Evolutionary conservation across 495 filamentous ascomycete genomes (phyloP).

Genomic region (Hypoxylon crocopeplum): DNA sequence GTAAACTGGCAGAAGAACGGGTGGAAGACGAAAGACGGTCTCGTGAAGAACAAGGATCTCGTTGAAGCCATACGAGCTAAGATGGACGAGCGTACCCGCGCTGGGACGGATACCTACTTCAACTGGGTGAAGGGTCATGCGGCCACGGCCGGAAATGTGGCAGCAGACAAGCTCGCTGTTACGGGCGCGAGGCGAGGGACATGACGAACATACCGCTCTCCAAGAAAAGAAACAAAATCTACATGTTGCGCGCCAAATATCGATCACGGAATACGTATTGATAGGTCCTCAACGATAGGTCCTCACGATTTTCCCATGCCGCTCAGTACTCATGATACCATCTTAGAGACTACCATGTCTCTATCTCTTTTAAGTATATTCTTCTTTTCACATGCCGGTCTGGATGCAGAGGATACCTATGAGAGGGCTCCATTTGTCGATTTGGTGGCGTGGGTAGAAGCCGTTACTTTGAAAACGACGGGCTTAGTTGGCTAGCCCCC

Average conservation of each 20-base stretch:
- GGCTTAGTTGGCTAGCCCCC: not conserved
- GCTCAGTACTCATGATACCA: conserved; percentile 30
- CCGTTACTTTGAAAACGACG: not conserved
- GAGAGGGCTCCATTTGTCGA: not conserved
- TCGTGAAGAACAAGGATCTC: conserved; percentile 86
- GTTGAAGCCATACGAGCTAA: conserved; percentile 72
- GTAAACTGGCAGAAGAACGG: conserved; percentile 76
- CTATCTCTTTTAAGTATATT: not conserved
- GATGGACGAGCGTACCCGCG: conserved; percentile 71
- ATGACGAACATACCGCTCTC: conserved; percentile 5
- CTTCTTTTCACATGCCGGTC: not conserved
- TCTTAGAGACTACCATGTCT: conserved; percentile 3
- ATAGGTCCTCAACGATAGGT: conserved; percentile 1
- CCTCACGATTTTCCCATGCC: conserved; percentile 17
- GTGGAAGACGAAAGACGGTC: conserved; percentile 75
- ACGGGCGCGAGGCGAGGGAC: conserved; percentile 46
- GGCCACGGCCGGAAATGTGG: conserved; percentile 72
- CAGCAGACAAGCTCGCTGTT: conserved; percentile 82
- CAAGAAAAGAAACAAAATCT: conserved; percentile 4
- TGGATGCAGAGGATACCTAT: conserved; percentile 1
- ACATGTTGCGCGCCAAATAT: not conserved
- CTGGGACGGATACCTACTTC: conserved; percentile 70
- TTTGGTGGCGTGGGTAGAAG: not conserved
- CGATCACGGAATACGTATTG: conserved; percentile 1
- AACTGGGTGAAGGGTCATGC: conserved; percentile 89